A percentile compares a stretch with the other conserved stretches of the same genome.
Conservation (phyloP, 805 yeast species). For the Hagleromyces aurorensis region DNA sequence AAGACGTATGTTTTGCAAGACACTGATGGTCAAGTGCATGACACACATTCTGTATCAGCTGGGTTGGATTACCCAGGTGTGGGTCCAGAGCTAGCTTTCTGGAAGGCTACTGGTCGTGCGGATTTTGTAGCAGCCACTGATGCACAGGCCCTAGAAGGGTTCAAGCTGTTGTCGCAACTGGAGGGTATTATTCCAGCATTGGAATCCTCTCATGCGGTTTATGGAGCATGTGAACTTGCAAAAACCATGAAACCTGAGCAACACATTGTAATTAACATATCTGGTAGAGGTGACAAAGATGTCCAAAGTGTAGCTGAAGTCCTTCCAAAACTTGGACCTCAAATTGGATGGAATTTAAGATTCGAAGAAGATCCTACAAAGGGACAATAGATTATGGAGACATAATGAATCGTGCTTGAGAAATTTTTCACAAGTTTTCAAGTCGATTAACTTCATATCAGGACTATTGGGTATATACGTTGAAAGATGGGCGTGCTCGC, state of each 20-base stretch:
- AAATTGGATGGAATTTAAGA: conserved; percentile 94
- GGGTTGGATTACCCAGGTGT: conserved; percentile 99
- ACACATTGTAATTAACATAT: conserved; percentile 78
- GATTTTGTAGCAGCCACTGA: conserved; percentile 87
- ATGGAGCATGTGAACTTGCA: conserved; percentile 84
- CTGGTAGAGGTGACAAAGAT: conserved; percentile 99
- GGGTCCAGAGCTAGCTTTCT: conserved; percentile 93
- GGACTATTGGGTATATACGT: too few species aligned
- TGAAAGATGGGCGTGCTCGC: too few species aligned
- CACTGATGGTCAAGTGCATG: conserved; percentile 90
- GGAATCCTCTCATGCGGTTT: conserved; percentile 95
- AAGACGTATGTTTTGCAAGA: conserved; percentile 89
- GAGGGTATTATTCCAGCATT: conserved; percentile 99
- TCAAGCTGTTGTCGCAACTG: conserved; percentile 76
- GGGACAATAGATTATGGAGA: conserved; percentile 4
- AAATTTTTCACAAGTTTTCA: too few species aligned
- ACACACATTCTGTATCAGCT: conserved; percentile 96
- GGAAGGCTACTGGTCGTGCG: conserved; percentile 94
- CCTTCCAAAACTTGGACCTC: conserved; percentile 80
- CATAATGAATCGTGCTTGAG: too few species aligned
- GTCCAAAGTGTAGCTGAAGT: conserved; percentile 96
- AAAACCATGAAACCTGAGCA: conserved; percentile 71
- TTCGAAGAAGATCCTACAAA: conserved; percentile 44
- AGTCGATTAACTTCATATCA: too few species aligned
- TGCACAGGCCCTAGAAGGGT: conserved; percentile 90